Percentiles rank a stretch among this genome's conserved stretches.
Conservation (phyloP, 148 eudicot species). For the Arctostaphylos glauca region DNA sequence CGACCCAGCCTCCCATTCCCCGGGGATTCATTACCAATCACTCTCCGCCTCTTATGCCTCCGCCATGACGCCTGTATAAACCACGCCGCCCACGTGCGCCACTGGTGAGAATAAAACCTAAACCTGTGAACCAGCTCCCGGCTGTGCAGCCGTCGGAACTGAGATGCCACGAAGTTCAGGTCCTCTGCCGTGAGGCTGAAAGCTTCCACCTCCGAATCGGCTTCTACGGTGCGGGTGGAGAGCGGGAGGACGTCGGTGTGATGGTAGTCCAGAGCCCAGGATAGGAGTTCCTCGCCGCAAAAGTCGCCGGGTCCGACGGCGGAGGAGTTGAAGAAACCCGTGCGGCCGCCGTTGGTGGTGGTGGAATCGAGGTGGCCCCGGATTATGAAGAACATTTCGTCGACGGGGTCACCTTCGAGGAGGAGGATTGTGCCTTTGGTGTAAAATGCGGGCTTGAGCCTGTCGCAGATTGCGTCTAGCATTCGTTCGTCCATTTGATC, state of each 20-base stretch:
- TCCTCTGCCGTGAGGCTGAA: conserved; percentile 65
- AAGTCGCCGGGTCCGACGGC: conserved; percentile 60
- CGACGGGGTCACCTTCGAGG: conserved; percentile 72
- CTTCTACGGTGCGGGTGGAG: conserved; percentile 72
- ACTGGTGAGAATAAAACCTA: conserved; percentile 68
- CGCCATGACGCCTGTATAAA: conserved; percentile 81
- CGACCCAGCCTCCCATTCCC: neutral
- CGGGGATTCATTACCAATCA: conserved; percentile 1
- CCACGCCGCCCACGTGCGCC: conserved; percentile 82
- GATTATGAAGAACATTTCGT: conserved; percentile 73
- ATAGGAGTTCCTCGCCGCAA: conserved; percentile 77
- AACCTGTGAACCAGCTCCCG: conserved; percentile 62
- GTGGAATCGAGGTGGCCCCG: conserved; percentile 60
- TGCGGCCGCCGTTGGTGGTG: conserved; percentile 82
- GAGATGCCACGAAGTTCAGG: conserved; percentile 63
- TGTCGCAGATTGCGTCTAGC: conserved; percentile 76
- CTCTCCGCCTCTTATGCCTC: conserved; percentile 35
- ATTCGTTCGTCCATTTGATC: conserved; percentile 71
- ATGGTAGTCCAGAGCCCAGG: conserved; percentile 67
- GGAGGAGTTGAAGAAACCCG: conserved; percentile 70
- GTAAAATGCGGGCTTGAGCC: conserved; percentile 58
- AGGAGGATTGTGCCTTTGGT: conserved; percentile 57
- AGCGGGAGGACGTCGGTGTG: conserved; percentile 57
- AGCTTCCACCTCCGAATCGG: conserved; percentile 71
- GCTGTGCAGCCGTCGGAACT: conserved; percentile 67